Base-by-base conservation (phyloP, 2,329 filamentous ascomycete species). In the Penicillium sp. region DNA sequence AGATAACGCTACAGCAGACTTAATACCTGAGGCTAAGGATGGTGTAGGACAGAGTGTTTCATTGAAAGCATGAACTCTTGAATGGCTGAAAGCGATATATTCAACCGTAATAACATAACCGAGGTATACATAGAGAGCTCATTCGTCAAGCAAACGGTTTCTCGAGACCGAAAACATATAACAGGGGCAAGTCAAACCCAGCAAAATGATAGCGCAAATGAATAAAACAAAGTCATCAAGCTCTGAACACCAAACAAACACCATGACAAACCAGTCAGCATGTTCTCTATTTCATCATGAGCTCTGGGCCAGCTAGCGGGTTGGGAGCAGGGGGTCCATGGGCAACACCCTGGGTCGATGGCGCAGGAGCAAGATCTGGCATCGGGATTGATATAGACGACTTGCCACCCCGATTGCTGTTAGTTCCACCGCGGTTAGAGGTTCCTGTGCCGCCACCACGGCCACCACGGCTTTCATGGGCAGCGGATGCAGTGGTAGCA, bases 371-470 rank as follows among this genome's bases (percentile, higher is more conserved):
- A 21, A 46, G n/a, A 4, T 46, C 46, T 8, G 34, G 24, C 62
- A 66, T 63, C 8, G 60, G 53, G 35, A 45, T 46, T 31, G 55
- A 45, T n/a, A 52, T 47, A 9, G 56, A 47, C 4, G 60, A 55
- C 35, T 66, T 66, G 6, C 55, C 63, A 39, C 64, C 63, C 17
- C 64, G 63, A 40, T 49, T 53, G 45, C 59, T 61, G 24, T 53
- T 56, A 22, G 50, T 53, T 26, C 62, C 62, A 12, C 64, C 64
- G 21, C 63, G 63, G 32, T 60, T 53, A 39, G 58, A 51, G 28
- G 56, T 56, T 4, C 56, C 57, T 24, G 55, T 56, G 28, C 62
- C 57, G 29, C 64, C 58, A 19, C 53, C 51, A 39, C 62, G 60
- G 3, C 62, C 61, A 35, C 61, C 62, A 22, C 63, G 59, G 15